Base-by-base conservation (phyloP, 257 asterid genomes). In the Gentiana straminea region DNA sequence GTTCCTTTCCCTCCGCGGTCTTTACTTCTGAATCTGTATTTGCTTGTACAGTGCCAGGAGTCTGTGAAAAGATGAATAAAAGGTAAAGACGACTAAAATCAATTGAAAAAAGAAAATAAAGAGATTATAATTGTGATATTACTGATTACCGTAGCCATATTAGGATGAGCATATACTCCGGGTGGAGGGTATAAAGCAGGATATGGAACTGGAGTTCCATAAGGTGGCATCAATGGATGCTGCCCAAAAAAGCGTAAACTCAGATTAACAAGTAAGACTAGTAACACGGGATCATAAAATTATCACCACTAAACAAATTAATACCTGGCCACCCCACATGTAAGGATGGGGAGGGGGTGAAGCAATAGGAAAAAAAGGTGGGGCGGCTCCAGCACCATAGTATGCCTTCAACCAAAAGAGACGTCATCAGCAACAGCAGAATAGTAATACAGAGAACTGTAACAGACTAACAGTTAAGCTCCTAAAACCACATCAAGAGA, bases 211-310 rank as follows among this genome's bases (percentile, higher is more conserved):
- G 98, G 93, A 64, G 95, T 87, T 66, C 98, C 98, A 70, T 87
- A 91, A 63, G 95, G 96, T 55, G 96, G 77, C 94, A 91, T 87
- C 75, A 87, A 52, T 63, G 98, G 96, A 71, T 87, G 98, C 96
- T 91, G 87, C 63, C 24, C 24, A 24, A 70, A 64, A 13, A 49
- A 49, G 47, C 60, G 50, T 53, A 54, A 38, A 57, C 41, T 32
- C 47, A 51, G 58, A 41, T 15, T 48, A 49, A 55, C 24, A 49
- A 54, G 24, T 57, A 47, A 13, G 41, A 10, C 32, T 44, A 52
- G 41, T 49, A 41, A 15, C 53, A 3, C 4, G 5, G 12, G 15
- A 24, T 24, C 37, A 47, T 7, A 38, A 32, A 65, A 52, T 43
- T 33, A 6, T 6, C 13, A 62, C 5, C 33, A 33, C 8, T 6